These are phyloP conservation scores for Penicillium mononematosum DNA, from an alignment of 495 filamentous ascomycete species.

Conservation along the genomic window DNA sequence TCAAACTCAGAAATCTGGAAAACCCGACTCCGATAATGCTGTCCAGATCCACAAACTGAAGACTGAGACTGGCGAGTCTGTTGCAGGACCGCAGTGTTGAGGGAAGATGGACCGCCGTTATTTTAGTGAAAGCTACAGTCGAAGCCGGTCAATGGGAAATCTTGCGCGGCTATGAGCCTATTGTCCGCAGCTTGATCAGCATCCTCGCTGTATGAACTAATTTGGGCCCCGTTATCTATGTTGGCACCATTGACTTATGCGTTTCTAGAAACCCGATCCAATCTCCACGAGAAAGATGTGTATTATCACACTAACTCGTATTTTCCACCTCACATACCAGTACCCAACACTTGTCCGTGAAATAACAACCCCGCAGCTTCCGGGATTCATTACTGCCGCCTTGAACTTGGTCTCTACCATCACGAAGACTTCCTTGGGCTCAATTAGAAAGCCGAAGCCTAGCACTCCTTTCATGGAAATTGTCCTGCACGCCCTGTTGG, in stretches of 20 bases:
- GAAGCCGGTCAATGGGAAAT: slow-evolving; percentile 80
- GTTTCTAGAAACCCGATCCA: slow-evolving; percentile 66
- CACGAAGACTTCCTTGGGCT: slow-evolving; percentile 36
- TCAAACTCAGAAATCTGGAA: slow-evolving; percentile 45
- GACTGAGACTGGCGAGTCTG: slow-evolving; percentile 70
- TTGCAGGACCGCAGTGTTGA: slow-evolving; percentile 68
- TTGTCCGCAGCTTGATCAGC: slow-evolving; percentile 69
- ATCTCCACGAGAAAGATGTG: slow-evolving; percentile 68
- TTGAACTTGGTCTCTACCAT: slow-evolving; percentile 60
- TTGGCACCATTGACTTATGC: slow-evolving; percentile 10
- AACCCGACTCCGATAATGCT: slow-evolving; percentile 57
- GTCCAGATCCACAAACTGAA: slow-evolving; percentile 73
- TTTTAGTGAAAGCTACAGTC: slow-evolving; percentile 74
- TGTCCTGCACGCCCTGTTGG: slow-evolving; percentile 61
- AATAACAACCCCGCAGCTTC: slow-evolving; percentile 79
- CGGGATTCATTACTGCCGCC: slow-evolving; percentile 68
- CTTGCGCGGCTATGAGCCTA: slow-evolving; percentile 64
- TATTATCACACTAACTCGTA: slow-evolving; percentile 73
- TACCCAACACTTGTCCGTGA: slow-evolving; percentile 82
- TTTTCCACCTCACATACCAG: slow-evolving; percentile 76
- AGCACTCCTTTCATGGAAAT: slow-evolving; percentile 55
- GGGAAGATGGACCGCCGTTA: slow-evolving; percentile 72
- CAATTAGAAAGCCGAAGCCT: slow-evolving; percentile 42
- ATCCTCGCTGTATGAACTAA: slow-evolving; percentile 63
- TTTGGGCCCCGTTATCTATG: not conserved